These are phyloP conservation scores for Aspergillus sp. DNA, from an alignment of 2,329 filamentous ascomycete species.

Conservation along the genomic window DNA sequence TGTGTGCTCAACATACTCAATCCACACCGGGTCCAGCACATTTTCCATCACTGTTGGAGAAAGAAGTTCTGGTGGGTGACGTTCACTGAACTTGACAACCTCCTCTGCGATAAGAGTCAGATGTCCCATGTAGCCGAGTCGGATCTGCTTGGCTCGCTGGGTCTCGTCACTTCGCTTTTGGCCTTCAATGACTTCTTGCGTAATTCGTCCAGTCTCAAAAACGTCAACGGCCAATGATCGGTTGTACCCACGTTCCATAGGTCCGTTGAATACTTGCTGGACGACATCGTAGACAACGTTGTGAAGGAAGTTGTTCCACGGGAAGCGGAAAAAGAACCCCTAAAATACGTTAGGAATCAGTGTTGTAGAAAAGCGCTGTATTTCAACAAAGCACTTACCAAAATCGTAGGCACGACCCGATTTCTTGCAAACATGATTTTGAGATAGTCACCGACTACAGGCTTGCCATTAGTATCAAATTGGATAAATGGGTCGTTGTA, in stretches of 20 bases:
- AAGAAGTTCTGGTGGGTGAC: conserved; percentile 81
- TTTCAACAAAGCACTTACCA: conserved; percentile 56
- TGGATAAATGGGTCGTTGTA: conserved; percentile 44
- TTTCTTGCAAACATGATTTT: conserved; percentile 97
- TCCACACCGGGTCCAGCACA: conserved; percentile 86
- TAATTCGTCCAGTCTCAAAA: conserved; percentile 86
- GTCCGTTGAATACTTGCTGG: conserved; percentile 97
- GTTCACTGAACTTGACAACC: conserved; percentile 96
- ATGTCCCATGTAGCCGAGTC: conserved; percentile 97
- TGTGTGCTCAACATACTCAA: conserved; percentile 89
- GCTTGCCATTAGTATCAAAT: conserved; percentile 57
- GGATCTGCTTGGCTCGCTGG: conserved; percentile 76
- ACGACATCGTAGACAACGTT: conserved; percentile 99
- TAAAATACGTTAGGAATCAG: conserved; percentile 30
- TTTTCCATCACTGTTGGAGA: conserved; percentile 80
- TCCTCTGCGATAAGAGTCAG: conserved; percentile 95
- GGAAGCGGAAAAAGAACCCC: conserved; percentile 98
- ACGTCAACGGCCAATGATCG: conserved; percentile 83
- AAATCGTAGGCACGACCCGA: conserved; percentile 87
- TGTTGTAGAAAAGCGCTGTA: neutral
- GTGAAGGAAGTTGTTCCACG: conserved; percentile 99
- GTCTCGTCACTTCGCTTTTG: conserved; percentile 83
- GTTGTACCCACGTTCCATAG: conserved; percentile 95
- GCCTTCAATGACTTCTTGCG: conserved; percentile 84
- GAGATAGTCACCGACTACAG: conserved; percentile 88